These are phyloP conservation scores for Gaertneriomyces sp. DNA, from an alignment of 192 early-diverging fungal genomes.

Conservation along the genomic window DNA sequence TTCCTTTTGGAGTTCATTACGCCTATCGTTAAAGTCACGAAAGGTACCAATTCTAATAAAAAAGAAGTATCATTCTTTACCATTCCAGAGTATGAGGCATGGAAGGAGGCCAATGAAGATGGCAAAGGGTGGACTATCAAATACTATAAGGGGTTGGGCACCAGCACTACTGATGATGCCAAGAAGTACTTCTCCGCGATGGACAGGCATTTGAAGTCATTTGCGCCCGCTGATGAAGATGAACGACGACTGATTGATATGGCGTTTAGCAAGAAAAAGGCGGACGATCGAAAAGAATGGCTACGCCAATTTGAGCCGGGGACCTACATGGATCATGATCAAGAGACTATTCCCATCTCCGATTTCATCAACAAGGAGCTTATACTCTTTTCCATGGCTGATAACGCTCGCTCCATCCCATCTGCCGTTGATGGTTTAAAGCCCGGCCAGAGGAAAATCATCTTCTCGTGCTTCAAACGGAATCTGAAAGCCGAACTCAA, in stretches of 20 bases:
- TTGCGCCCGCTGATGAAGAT: conserved; percentile 50
- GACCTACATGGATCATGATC: conserved; percentile 82
- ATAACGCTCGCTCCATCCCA: conserved; percentile 93
- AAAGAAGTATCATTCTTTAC: conserved; percentile 79
- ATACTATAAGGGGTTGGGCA: conserved; percentile 99
- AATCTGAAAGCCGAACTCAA: conserved; percentile 82
- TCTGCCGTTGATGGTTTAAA: conserved; percentile 93
- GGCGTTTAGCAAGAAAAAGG: conserved; percentile 94
- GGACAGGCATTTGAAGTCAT: conserved; percentile 73
- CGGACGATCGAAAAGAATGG: conserved; percentile 95
- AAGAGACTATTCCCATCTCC: conserved; percentile 68
- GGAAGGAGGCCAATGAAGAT: conserved; percentile 69
- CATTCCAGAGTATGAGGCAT: conserved; percentile 86
- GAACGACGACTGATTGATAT: conserved; percentile 85
- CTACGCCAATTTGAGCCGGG: conserved; percentile 76
- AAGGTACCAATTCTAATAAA: conserved; percentile 37
- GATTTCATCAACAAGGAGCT: conserved; percentile 97
- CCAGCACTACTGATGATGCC: conserved; percentile 75
- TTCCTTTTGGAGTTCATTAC: conserved; percentile 97
- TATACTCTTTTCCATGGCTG: conserved; percentile 90
- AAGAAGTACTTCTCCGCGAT: conserved; percentile 90
- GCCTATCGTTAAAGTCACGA: conserved; percentile 89
- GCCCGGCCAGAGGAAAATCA: conserved; percentile 93
- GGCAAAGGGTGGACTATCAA: conserved; percentile 81
- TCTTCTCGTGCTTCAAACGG: conserved; percentile 81